phyloP scores from a whole-genome alignment of 768 basidiomycete genomes.

The Russula olivacea region DNA sequence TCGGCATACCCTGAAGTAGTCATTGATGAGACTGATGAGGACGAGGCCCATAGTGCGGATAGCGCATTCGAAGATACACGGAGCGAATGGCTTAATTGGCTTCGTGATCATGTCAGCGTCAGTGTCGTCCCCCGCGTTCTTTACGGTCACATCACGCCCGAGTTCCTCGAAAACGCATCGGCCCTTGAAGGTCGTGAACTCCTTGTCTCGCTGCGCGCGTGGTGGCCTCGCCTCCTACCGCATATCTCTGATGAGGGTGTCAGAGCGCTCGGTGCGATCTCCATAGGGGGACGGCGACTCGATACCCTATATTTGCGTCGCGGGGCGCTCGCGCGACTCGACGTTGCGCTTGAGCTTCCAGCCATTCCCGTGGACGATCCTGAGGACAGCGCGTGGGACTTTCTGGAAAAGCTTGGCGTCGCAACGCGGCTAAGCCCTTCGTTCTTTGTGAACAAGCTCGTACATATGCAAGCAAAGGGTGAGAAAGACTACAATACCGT shows the following conservation, averaged over 20 bases:
- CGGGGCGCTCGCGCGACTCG: constrained; percentile 1
- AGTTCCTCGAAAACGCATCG: constrained; percentile 6
- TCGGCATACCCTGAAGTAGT: constrained; percentile 3
- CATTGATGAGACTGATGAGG: background rate
- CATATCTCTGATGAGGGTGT: background rate
- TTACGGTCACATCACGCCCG: constrained; percentile 12
- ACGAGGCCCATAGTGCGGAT: background rate
- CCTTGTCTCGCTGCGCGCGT: constrained; percentile 13
- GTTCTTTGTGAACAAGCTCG: constrained; percentile 25
- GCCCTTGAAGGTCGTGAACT: background rate
- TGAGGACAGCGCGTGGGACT: constrained; percentile 24
- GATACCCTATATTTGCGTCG: constrained; percentile 19
- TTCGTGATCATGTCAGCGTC: constrained; percentile 18
- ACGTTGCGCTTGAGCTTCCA: constrained; percentile 12
- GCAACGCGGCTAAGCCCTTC: constrained; percentile 17
- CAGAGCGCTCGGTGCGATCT: constrained; percentile 5
- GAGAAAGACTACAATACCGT: constrained; percentile 9
- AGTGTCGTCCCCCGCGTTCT: constrained; percentile 22
- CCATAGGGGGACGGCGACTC: constrained; percentile 12
- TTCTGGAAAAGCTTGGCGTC: constrained; percentile 25
- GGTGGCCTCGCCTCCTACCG: constrained; percentile 10
- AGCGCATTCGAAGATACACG: background rate
- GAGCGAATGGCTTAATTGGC: constrained; percentile 23
- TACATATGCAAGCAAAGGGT: constrained; percentile 17
- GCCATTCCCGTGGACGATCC: constrained; percentile 26